These are phyloP conservation scores for Podaxis sp. DNA, from an alignment of 768 basidiomycete genomes.

Conservation along the genomic window DNA sequence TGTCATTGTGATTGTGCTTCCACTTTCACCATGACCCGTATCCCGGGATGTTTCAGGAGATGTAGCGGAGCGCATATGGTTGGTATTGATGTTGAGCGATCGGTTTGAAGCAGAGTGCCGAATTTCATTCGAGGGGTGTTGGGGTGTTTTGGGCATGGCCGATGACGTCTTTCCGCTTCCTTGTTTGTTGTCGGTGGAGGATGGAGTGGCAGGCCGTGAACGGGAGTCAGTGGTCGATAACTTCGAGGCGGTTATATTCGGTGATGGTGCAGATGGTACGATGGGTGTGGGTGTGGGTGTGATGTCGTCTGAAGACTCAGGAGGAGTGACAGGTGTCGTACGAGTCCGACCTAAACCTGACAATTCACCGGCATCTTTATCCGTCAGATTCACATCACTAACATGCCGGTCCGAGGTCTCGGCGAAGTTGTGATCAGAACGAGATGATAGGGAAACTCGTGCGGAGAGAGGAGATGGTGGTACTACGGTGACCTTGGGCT, in stretches of 20 bases:
- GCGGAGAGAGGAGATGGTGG: conserved; percentile 9
- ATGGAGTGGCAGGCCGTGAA: not conserved
- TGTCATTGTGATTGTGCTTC: conserved; percentile 23
- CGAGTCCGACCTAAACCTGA: conserved; percentile 8
- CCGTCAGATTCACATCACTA: conserved; percentile 9
- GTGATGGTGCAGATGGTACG: not conserved
- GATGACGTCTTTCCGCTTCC: conserved; percentile 9
- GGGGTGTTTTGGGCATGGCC: conserved; percentile 6
- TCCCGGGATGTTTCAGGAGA: conserved; percentile 22
- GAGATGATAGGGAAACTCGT: not conserved
- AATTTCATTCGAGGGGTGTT: not conserved
- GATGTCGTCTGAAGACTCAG: conserved; percentile 1
- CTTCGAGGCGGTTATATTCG: not conserved
- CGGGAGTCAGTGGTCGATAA: not conserved
- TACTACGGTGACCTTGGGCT: conserved; percentile 7
- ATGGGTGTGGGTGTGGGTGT: conserved; percentile 4
- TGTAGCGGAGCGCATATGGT: conserved; percentile 29
- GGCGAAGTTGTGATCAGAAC: not conserved
- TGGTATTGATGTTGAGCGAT: conserved; percentile 6
- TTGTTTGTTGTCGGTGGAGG: not conserved
- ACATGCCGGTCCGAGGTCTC: conserved; percentile 10
- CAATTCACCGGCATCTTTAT: conserved; percentile 8
- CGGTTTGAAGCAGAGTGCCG: conserved; percentile 8
- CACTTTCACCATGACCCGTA: conserved; percentile 3
- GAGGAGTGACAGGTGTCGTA: conserved; percentile 8